Percentiles rank a stretch among this genome's conserved stretches.
phyloP scores from a whole-genome alignment of 192 early-diverging fungal genomes.

The Podochytrium sp. region DNA sequence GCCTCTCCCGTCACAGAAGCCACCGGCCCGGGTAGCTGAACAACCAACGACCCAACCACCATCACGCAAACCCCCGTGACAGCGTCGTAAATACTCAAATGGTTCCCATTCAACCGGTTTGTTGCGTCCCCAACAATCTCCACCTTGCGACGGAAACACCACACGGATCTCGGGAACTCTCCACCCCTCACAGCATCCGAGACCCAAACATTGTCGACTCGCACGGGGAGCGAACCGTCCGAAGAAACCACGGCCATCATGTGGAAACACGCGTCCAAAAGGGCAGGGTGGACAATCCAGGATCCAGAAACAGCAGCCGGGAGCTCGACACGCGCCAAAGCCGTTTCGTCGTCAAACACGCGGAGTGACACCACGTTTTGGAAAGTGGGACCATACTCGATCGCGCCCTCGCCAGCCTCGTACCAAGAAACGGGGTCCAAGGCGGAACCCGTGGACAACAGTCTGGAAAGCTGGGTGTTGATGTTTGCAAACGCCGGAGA shows the following conservation, averaged over 20 bases:
- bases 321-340: not conserved
- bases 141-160: not conserved
- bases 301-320: not conserved
- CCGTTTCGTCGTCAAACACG: not conserved
- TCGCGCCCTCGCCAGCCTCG: not conserved
- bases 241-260: conserved; percentile 1
- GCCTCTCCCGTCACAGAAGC: not conserved
- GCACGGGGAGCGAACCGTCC: not conserved
- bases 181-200: not conserved
- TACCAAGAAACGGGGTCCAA: not conserved
- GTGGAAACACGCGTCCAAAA: conserved; percentile 12
- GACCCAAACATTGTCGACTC: not conserved
- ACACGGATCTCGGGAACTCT: not conserved
- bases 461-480: not conserved
- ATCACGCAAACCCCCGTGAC: not conserved
- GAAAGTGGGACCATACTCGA: not conserved
- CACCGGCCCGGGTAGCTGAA: not conserved
- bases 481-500: too few species aligned
- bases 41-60: not conserved
- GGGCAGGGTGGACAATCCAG: conserved; percentile 6
- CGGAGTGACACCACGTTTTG: not conserved
- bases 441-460: not conserved
- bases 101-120: not conserved
- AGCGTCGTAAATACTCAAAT: not conserved
- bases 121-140: not conserved